Evolutionary conservation across 805 yeast genomes (phyloP), one percentile per base, ranked within the genome.

Genomic region (Candida xyloterini): DNA sequence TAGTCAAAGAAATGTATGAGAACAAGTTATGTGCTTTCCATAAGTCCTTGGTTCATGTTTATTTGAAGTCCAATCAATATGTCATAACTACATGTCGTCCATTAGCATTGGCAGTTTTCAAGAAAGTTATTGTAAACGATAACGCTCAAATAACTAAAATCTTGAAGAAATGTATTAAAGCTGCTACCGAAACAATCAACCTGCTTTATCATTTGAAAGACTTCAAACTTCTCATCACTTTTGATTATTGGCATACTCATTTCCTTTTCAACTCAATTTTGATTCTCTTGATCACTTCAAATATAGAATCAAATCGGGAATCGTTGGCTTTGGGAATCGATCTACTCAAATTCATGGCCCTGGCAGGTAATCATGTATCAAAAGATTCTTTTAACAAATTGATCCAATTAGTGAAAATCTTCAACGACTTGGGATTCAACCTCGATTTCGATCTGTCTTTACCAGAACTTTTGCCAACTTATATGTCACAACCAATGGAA

Each of bases 161-260:
- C 1, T 47, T 56, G 28, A 50, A 50, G 30, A 55, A 53, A 37
- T 58, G 67, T 37, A 53, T 65, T 16, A 50, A 52, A 21, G 52
- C 66, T 2, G 62, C 70, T 4, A 51, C 52, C 22, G 57, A 60
- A 10, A 62, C 60, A 23, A 55, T 66, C 34, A 55, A 53, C 18
- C 47, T 63, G 23, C 40, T 65, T 2, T 44, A 45, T 13, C 56
- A 52, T 27, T 47, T 66, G 29, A 55, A 52, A 25, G 50, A 48
- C 14, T 44, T 53, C 38, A 60, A 60, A 3, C 38, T 58, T 46
- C 53, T 65, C 33, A 60, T 63, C 5, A 59, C 66, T 14, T 65
- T 58, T 53, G 71, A 67, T 24, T 65, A 64, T 46, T 64, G 67
- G 66, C 69, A 66, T 47, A 63, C 64, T 4, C 63, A 67, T 42